Evolutionary conservation across 495 filamentous ascomycete genomes (phyloP).

Genomic region (Venustampulla echinocandica): DNA sequence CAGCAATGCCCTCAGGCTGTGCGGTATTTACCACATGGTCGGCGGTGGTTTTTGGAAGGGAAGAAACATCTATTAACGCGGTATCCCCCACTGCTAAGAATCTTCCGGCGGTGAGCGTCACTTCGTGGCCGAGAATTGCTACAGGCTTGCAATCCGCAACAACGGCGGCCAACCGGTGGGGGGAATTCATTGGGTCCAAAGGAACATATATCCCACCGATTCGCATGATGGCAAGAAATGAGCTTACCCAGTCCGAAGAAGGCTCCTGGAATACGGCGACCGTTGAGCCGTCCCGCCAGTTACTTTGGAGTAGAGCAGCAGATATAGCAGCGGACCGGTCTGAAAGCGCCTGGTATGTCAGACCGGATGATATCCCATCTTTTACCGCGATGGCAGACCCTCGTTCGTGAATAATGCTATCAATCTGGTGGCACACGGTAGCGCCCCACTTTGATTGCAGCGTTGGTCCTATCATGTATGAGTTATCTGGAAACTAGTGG

Average conservation of each 20-base stretch:
- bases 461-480: constrained; percentile 12
- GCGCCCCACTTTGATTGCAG: constrained; percentile 23
- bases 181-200: constrained; percentile 34
- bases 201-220: constrained; percentile 45
- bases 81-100: neutral
- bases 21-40: neutral
- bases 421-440: constrained; percentile 31
- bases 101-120: neutral
- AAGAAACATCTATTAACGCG: neutral
- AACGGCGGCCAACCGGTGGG: constrained; percentile 15
- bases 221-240: constrained; percentile 43
- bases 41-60: neutral
- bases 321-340: constrained; percentile 5
- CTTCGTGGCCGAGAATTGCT: constrained; percentile 10
- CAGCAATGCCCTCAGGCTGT: neutral
- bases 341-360: constrained; percentile 4
- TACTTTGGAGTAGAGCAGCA: neutral
- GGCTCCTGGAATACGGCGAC: constrained; percentile 30
- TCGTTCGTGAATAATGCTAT: constrained; percentile 9
- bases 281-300: constrained; percentile 1
- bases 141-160: constrained; percentile 3
- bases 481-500: neutral
- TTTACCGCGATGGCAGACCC: constrained; percentile 1
- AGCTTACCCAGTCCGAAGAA: constrained; percentile 35
- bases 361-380: neutral